Evolutionary conservation across 2,329 filamentous ascomycete genomes (phyloP), one percentile per base, ranked within the genome.

Genomic region (Clonostachys byssicola): DNA sequence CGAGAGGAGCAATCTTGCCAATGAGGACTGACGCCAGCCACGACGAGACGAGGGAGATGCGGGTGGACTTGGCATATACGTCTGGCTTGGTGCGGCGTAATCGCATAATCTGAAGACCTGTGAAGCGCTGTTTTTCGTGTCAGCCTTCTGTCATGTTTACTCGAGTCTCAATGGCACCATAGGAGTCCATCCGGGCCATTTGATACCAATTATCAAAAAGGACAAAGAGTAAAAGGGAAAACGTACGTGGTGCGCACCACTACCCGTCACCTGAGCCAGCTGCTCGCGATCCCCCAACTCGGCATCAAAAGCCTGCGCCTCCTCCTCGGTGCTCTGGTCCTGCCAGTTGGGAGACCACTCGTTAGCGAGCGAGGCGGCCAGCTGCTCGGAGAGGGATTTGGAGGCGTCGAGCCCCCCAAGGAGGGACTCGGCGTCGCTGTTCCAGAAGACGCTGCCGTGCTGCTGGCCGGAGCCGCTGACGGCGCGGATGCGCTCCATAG

Each of bases 381-480:
- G 72, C 70, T 95, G 91, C 50, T 88, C 83, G 44, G 88, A 77
- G 42, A 97, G 71, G 1, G 77, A 70, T 61, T 79, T 80, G 17
- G 68, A 68, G 4, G 77, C 62, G 54, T 89, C 75, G 40, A 97
- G 70, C 12, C 59, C 70, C 5, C 64, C 69, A 40, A 97, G 76
- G 40, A 86, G 60, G 8, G 66, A 60, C 61, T 88, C 86, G 6
- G 89, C 92, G 48, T 83, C 71, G 41, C 72, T 65, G 49, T 80
- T 87, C 92, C 92, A 97, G 71, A 94, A 97, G 30, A 97, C 91
- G 64, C 92, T 97, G 34, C 94, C 94, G 67, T 97, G 94, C 74
- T 99, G 94, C 79, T 97, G 95, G 47, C 94, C 92, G 14, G 92
- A 92, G 52, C 91, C 94, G 59, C 89, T 92, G 56, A 99, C 79